Evolutionary conservation across 805 yeast genomes (phyloP).

Genomic region (Clavispora carvajalis): DNA sequence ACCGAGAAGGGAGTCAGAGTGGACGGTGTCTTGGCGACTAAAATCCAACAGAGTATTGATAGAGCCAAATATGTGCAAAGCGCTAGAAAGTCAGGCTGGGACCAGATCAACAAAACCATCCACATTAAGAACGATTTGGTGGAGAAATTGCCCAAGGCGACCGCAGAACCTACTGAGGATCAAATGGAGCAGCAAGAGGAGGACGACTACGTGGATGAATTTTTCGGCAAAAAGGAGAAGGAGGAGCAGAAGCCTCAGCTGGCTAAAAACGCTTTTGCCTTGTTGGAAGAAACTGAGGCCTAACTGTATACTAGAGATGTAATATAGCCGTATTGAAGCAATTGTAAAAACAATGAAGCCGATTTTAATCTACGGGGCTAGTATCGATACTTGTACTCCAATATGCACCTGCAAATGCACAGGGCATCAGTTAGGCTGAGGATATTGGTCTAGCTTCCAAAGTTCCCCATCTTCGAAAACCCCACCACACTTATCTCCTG

Average conservation of each 20-base stretch:
- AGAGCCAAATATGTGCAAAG: conserved; percentile 59
- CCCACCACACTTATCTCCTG: too few species aligned
- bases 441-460: too few species aligned
- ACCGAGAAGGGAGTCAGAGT: conserved; percentile 46
- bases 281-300: conserved; percentile 37
- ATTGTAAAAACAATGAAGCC: neutral
- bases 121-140: conserved; percentile 18
- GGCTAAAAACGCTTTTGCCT: conserved; percentile 25
- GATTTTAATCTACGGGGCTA: too few species aligned
- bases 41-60: conserved; percentile 58
- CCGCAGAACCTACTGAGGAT: conserved; percentile 12
- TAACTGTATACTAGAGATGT: conserved; percentile 5
- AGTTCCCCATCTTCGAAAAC: too few species aligned
- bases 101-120: conserved; percentile 51
- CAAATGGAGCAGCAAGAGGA: conserved; percentile 31
- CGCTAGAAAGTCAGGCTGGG: conserved; percentile 72
- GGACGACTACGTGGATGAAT: conserved; percentile 31
- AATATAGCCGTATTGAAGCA: neutral
- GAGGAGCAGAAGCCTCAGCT: conserved; percentile 2
- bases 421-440: too few species aligned
- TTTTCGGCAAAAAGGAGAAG: conserved; percentile 18
- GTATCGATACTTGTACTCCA: too few species aligned
- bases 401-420: too few species aligned
- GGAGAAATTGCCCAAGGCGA: neutral
- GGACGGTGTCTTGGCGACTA: conserved; percentile 52